These are phyloP conservation scores for Exophiala lecanii-corni DNA, from an alignment of 2,329 filamentous ascomycete genomes.

Conservation along the genomic window DNA sequence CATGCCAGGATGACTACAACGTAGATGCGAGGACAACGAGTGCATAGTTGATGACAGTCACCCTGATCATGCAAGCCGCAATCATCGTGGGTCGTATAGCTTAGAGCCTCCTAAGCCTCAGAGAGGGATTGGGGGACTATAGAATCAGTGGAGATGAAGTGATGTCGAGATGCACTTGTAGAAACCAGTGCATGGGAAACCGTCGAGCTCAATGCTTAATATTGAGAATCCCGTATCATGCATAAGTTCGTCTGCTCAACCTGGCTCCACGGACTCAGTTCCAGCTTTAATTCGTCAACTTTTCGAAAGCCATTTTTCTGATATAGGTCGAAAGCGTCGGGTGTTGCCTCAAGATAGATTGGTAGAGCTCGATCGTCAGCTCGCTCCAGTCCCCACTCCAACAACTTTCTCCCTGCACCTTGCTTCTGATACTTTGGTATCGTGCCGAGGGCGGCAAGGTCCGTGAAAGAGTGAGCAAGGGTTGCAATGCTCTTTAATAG, in stretches of 20 bases:
- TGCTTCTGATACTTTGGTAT: constrained; percentile 18
- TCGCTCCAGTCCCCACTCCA: constrained; percentile 20
- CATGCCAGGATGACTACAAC: no score
- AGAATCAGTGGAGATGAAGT: no score
- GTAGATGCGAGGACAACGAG: no score
- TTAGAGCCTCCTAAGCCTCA: no score
- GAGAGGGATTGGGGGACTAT: no score
- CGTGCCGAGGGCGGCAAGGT: constrained; percentile 13
- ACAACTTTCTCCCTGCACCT: constrained; percentile 17
- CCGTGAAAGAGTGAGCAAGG: neutral
- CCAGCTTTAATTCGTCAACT: constrained; percentile 15
- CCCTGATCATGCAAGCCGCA: no score
- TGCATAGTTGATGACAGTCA: no score
- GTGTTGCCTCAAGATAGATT: constrained; percentile 18
- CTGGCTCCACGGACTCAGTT: constrained; percentile 12
- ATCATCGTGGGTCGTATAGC: no score
- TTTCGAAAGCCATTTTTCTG: constrained; percentile 17
- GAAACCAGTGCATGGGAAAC: no score
- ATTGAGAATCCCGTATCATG: constrained; percentile 16
- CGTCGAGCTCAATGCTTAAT: no score
- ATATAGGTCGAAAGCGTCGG: constrained; percentile 13
- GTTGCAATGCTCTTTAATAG: neutral
- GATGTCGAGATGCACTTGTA: no score
- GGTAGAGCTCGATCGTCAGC: constrained; percentile 19
- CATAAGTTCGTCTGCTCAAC: constrained; percentile 18